Evolutionary conservation across 169 alveolate genomes (phyloP).

Genomic region (Cryptosporidium ryanae): DNA sequence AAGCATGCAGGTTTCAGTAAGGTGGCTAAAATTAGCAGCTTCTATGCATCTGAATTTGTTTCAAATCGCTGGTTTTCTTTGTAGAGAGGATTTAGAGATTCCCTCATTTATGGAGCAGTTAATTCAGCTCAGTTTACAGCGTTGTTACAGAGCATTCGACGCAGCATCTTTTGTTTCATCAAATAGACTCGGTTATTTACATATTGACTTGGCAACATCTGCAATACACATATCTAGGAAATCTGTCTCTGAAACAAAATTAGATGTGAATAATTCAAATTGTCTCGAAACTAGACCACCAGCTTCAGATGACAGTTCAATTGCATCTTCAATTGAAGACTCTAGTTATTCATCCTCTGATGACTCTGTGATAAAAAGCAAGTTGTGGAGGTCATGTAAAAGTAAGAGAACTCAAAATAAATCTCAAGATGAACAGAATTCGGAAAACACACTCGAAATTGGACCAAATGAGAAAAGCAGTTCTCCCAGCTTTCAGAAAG

Average conservation of each 20-base stretch:
- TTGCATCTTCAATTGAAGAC: conserved; percentile 4
- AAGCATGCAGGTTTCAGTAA: conserved; percentile 89
- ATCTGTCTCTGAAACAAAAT: background rate
- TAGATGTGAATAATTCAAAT: background rate
- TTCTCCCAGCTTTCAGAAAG: conserved; percentile 35
- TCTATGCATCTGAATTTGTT: conserved; percentile 86
- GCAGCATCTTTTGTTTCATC: conserved; percentile 80
- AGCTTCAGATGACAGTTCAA: background rate
- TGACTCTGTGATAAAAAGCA: conserved; percentile 39
- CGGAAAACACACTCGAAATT: background rate
- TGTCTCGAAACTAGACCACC: background rate
- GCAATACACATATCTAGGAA: conserved; percentile 12
- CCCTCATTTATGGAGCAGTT: conserved; percentile 88
- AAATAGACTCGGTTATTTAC: conserved; percentile 77
- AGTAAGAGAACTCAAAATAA: conserved; percentile 76
- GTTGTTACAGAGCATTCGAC: conserved; percentile 79
- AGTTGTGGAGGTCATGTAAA: conserved; percentile 75
- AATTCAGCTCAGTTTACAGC: conserved; percentile 75
- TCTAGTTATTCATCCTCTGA: conserved; percentile 50
- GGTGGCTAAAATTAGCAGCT: conserved; percentile 88
- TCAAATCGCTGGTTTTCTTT: conserved; percentile 88
- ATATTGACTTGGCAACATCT: conserved; percentile 77
- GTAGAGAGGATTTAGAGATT: conserved; percentile 86
- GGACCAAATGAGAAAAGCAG: conserved; percentile 18
- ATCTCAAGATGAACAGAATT: conserved; percentile 71